Evolutionary conservation across 2,329 filamentous ascomycete genomes (phyloP), one percentile per base, ranked within the genome.

Genomic region (Hymenoscyphus albidus): DNA sequence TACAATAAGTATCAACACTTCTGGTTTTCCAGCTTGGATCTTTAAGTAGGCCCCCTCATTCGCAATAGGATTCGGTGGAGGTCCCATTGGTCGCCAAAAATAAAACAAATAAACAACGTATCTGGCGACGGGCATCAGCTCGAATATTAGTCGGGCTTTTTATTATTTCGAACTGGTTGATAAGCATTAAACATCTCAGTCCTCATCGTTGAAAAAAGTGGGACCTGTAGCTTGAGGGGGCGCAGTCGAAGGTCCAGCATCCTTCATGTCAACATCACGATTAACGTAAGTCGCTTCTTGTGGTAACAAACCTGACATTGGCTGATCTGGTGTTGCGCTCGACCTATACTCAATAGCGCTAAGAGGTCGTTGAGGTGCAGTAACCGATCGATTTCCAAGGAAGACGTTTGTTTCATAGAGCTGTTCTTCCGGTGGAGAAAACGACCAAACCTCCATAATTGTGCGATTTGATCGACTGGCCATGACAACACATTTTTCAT

Each of bases 361-460:
- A n/a, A 73, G 65, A 3, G 74, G 73, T 35, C 74, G 63, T 9
- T 68, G 70, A 39, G 70, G 70, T 10, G 65, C 65, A 16, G 64
- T 61, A 0, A 67, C 68, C 57, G 66, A 67, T 62, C 70, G 64
- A 54, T 74, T 72, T 74, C 71, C 68, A 59, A 74, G 62, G 60
- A 66, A 73, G 67, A 74, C 73, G 2, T 76, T 68, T 55, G 75
- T 71, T 59, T 79, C 77, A 67, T 78, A 68, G 80, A 82, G 27
- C 83, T 79, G 65, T 61, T 92, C 90, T 65, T 92, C 89, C 0
- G 92, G 92, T 14, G 94, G 93, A 3, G 94, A 93, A 76, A 97
- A 97, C 10, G 91, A 94, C 92, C 93, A 97, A 3, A 97, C 92
- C 88, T 99, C 95, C 95, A 99, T 99, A 68, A 98, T 90, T 0